Base-by-base conservation (phyloP, 495 filamentous ascomycete species). In the Penicillium maclennaniae region DNA sequence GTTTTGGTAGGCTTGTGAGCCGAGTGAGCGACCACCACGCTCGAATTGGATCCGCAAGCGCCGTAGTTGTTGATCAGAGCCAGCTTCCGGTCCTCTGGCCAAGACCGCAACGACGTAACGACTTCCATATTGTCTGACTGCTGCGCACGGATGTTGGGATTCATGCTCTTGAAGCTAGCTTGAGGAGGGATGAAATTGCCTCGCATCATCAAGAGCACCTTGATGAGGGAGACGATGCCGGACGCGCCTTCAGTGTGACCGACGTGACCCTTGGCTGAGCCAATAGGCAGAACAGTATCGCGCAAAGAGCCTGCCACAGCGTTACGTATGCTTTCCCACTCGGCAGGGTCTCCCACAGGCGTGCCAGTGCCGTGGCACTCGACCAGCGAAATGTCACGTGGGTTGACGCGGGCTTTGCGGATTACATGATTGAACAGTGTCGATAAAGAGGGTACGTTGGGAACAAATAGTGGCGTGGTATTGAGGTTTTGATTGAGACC, bases 401-500 rank as follows among this genome's bases (percentile, higher is more conserved):
- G 48, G 0, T 54, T 28, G 0, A 73, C 7, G 0, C 41, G 23
- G 0, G 63, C 51, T 7, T 51, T 21, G 6, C 3, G 4, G 2
- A 58, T 8, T 0, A 65, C 50, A 9, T 49, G 27, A 21, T 9
- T 21, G 25, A 48, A 77, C 1, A 77, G 51, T 2, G 59, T 46
- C 19, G 28, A 46, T 26, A 69, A 69, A 3, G 74, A 70, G 0
- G 28, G 38, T 0, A 56, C 46, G 27, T 72, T 55, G 0, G 77
- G 75, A 14, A 82, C 78, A 0, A 83, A 86, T 61, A 89, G 88
- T 17, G 82, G 79, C 17, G 79, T 77, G 36, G 75, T 74, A 47
- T 84, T 79, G 0, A 76, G 76, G 5, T 77, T 81, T 25, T 88
- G 85, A 49, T 87, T 83, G 1, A 82, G 81, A 5, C 73, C 70